These are phyloP conservation scores for Exophiala viscosa DNA, from an alignment of 2,329 filamentous ascomycete genomes.

Conservation along the genomic window DNA sequence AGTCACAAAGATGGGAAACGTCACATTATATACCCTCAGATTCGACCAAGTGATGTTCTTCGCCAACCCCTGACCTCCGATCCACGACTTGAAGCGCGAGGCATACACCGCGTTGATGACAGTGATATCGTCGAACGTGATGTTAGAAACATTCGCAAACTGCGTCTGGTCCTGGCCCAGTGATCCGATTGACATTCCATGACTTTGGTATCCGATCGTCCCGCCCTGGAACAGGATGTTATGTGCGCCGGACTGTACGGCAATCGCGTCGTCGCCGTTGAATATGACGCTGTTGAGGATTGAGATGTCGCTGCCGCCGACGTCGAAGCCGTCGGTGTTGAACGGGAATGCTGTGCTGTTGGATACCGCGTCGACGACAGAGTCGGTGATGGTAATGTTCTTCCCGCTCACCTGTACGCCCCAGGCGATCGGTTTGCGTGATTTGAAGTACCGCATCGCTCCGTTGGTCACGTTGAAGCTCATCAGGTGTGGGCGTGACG, in stretches of 20 bases:
- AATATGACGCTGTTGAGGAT: constrained; percentile 36
- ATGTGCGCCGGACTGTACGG: constrained; percentile 37
- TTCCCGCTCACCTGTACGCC: constrained; percentile 39
- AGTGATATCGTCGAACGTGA: constrained; percentile 43
- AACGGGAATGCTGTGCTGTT: constrained; percentile 39
- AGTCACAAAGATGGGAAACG: constrained; percentile 47
- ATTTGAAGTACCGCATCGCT: constrained; percentile 40
- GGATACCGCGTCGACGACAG: constrained; percentile 40
- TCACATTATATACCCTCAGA: constrained; percentile 43
- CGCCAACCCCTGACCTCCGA: constrained; percentile 41
- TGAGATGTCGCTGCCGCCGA: constrained; percentile 31
- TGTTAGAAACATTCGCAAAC: constrained; percentile 41
- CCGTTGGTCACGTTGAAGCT: constrained; percentile 38
- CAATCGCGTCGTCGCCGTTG: constrained; percentile 46
- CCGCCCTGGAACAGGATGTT: constrained; percentile 39
- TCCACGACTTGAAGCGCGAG: constrained; percentile 45
- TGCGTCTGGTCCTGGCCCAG: constrained; percentile 38
- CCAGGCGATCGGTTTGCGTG: constrained; percentile 45
- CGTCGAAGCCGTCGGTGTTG: constrained; percentile 39
- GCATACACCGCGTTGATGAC: constrained; percentile 42
- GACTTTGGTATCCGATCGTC: constrained; percentile 44
- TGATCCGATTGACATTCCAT: constrained; percentile 45
- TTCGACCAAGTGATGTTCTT: constrained; percentile 46
- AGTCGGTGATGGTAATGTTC: constrained; percentile 40
- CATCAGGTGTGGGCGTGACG: constrained; percentile 41